Conservation (phyloP, 1,139 yeast genomes). For the Taphrina confusa region DNA sequence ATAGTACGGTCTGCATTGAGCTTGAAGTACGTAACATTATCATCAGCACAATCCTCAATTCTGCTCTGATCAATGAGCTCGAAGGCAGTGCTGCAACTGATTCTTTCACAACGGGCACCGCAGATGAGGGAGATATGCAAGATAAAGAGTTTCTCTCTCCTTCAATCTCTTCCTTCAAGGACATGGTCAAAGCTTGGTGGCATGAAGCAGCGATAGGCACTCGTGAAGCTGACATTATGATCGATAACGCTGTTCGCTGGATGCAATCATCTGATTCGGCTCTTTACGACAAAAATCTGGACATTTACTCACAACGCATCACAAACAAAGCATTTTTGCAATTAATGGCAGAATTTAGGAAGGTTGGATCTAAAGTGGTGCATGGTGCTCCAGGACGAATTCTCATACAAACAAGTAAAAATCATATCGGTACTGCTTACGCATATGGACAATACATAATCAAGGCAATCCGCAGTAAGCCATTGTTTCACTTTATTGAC, state of each 20-base stretch:
- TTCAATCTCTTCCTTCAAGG: slow-evolving; percentile 60
- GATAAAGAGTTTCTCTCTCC: slow-evolving; percentile 61
- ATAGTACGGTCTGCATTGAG: slow-evolving; percentile 77
- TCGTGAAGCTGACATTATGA: slow-evolving; percentile 77
- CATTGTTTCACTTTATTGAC: slow-evolving; percentile 80
- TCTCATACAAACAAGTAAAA: slow-evolving; percentile 71
- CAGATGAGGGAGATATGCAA: slow-evolving; percentile 47
- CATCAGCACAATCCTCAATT: slow-evolving; percentile 81
- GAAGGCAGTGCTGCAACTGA: slow-evolving; percentile 68
- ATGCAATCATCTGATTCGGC: slow-evolving; percentile 72
- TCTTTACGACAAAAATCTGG: slow-evolving; percentile 74
- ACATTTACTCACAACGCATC: slow-evolving; percentile 83
- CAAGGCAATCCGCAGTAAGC: slow-evolving; percentile 76
- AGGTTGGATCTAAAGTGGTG: slow-evolving; percentile 74
- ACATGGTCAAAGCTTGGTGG: slow-evolving; percentile 90
- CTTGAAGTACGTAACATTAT: slow-evolving; percentile 75
- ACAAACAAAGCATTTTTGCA: slow-evolving; percentile 82
- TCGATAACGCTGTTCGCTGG: slow-evolving; percentile 84
- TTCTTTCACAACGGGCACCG: slow-evolving; percentile 45
- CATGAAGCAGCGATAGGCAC: slow-evolving; percentile 75
- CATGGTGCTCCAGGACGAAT: slow-evolving; percentile 80
- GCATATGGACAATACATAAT: slow-evolving; percentile 89
- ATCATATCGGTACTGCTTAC: slow-evolving; percentile 80
- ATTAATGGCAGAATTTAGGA: slow-evolving; percentile 73
- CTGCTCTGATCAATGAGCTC: slow-evolving; percentile 80